A percentile compares a stretch with the other conserved stretches of the same genome.
Conservation (phyloP, 1,139 yeast genomes). For the Geotrichum siamense region DNA sequence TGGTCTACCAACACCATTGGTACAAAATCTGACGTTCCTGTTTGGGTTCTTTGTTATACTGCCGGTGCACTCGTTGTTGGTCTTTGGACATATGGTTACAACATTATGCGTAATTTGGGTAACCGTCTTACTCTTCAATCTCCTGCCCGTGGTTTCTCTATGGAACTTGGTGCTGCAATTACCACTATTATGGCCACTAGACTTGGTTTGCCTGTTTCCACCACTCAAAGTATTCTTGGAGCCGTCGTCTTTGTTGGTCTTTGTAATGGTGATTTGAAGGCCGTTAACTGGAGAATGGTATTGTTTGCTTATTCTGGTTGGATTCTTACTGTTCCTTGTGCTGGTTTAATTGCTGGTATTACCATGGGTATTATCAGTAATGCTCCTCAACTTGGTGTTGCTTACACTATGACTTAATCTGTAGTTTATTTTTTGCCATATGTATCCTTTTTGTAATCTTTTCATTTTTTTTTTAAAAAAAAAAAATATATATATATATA, state of each 20-base stretch:
- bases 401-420: slow-evolving; percentile 14
- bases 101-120: slow-evolving; percentile 64
- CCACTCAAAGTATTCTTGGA: slow-evolving; percentile 77
- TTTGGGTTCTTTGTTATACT: slow-evolving; percentile 65
- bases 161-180: slow-evolving; percentile 73
- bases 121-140: slow-evolving; percentile 70
- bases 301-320: slow-evolving; percentile 66
- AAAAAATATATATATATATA: too few species aligned
- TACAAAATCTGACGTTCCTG: slow-evolving; percentile 52
- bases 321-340: slow-evolving; percentile 65
- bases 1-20: slow-evolving; percentile 50
- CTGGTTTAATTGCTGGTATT: slow-evolving; percentile 66
- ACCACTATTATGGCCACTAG: slow-evolving; percentile 73
- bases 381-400: slow-evolving; percentile 51
- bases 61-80: slow-evolving; percentile 66
- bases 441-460: too few species aligned
- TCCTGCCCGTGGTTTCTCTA: slow-evolving; percentile 73
- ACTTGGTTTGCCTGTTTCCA: slow-evolving; percentile 62
- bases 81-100: slow-evolving; percentile 66
- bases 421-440: too few species aligned
- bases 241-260: slow-evolving; percentile 72
- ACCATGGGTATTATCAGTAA: slow-evolving; percentile 58
- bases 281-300: slow-evolving; percentile 77
- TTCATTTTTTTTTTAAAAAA: too few species aligned
- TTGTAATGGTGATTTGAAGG: slow-evolving; percentile 55